Conservation (phyloP, 495 filamentous ascomycete species). For the Podospora fimiseda region DNA sequence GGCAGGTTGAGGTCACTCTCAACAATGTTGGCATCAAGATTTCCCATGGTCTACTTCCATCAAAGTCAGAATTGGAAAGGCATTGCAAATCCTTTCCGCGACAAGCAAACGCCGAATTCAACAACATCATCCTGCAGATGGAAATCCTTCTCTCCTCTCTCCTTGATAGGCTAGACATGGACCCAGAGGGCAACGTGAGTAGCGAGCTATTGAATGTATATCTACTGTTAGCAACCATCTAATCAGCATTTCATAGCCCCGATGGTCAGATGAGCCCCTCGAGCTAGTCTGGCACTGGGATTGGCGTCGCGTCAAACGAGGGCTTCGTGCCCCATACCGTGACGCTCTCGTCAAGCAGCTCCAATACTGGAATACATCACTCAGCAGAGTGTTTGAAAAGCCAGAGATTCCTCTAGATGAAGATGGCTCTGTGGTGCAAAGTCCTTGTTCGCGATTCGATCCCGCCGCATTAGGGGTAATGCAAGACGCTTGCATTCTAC, state of each 20-base stretch:
- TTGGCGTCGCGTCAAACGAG: slow-evolving; percentile 1
- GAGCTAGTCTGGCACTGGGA: neutral
- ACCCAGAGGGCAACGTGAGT: neutral
- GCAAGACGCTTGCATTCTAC: neutral
- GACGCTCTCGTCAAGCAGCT: slow-evolving; percentile 2
- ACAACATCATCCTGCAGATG: neutral
- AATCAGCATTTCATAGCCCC: neutral
- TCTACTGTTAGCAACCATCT: neutral
- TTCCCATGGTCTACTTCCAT: neutral
- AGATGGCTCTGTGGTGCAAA: slow-evolving; percentile 3
- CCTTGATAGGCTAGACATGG: slow-evolving; percentile 1
- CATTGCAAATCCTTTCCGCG: neutral
- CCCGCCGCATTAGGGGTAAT: neutral
- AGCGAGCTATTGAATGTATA: neutral
- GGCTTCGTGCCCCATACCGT: neutral
- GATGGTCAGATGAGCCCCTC: neutral
- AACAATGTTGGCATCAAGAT: neutral
- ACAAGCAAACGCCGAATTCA: neutral
- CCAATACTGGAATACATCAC: slow-evolving; percentile 6
- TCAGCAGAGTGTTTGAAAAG: slow-evolving; percentile 7
- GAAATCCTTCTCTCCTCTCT: neutral
- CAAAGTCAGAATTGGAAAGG: neutral
- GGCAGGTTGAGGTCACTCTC: slow-evolving; percentile 5
- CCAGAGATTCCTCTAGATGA: slow-evolving; percentile 1
- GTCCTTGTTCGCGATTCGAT: neutral